Evolutionary conservation across 306 rosid species (phyloP), one percentile per base, ranked within the genome.

Genomic region (Acmispon strigosus): DNA sequence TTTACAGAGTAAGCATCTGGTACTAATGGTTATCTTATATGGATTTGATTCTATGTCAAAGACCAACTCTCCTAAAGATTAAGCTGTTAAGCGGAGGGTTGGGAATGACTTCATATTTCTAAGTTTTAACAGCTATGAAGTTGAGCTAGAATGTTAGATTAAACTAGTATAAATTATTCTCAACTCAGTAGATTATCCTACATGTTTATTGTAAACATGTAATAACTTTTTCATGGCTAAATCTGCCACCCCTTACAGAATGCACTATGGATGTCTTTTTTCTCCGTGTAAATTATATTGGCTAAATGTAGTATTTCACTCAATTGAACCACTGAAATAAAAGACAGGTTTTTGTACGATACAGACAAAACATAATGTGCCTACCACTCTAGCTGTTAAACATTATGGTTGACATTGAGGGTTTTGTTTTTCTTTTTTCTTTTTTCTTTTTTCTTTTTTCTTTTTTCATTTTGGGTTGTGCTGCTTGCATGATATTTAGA

Each of bases 1-100:
- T 94, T 57, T 94, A 82, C 86, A 84, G 80, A 78, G 99, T 94
- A 81, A 72, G 97, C 77, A 22, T 53, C 54, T 32, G 7, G 37
- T 0, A 41, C 53, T 69, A 41, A 37, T 69, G 62, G 48, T 36
- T 47, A 44, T 11, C 22, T 68, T 32, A 43, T 42, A 18, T 67
- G 18, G 20, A 22, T 61, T 34, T 60, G 60, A 32, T 34, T 15
- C 47, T 22, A 27, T 4, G 18, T 44, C 61, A 55, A 70, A 70
- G 60, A 70, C 66, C 72, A 70, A 44, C 60, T 62, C 19, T 49
- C 3, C 68, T 32, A 34, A 72, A 57, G 67, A 45, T 57, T 62
- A 62, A 54, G 27, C 14, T 48, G 50, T 71, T 55, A 37, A 49
- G 45, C 11, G 15, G 74, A 63, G 57, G 41, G 57, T 44, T 39